Base-by-base conservation (phyloP, 2,329 filamentous ascomycete species). In the Cercospora sp. region DNA sequence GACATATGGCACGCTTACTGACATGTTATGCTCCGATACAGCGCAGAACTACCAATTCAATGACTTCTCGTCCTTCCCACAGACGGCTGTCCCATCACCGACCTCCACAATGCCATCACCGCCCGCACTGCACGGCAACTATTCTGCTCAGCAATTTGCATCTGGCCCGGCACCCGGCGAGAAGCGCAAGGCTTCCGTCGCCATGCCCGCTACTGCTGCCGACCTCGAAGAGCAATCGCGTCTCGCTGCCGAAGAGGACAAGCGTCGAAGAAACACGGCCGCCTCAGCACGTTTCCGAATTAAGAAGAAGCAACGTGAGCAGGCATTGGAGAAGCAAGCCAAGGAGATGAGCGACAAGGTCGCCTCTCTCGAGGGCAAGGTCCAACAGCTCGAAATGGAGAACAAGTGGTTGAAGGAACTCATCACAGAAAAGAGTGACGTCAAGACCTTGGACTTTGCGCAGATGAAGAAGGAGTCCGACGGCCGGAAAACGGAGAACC, bases 261-360 rank as follows among this genome's bases (percentile, higher is more conserved):
- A 85, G 77, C 83, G 83, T 60, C 82, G 83, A 36, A 82, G 83
- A 68, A 85, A 85, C 77, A 85, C 83, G 1, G 83, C 83, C 45
- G 83, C 83, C n/a, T 82, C 80, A 65, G 83, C 83, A 16, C 81
- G 83, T 53, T 85, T 85, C 80, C 82, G 83, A 58, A 80, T 85
- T 69, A 85, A 85, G 80, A 85, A 85, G 82, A 85, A 85, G 81
- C 82, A 85, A 75, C 81, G 83, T 57, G 83, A 85, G 75, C 81
- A 83, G 72, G 81, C 80, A 8, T 80, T 85, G 53, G 83, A 85
- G 79, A 82, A 83, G 78, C 80, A 80, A 20, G 79, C 82, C 60
- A 83, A 83, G 76, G 83, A 84, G 63, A 84, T 85, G 81, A 78
- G 78, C 36, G 83, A 84, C 67, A 81, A 82, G 72, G 81, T 84